Conservation (phyloP, 208 protist genomes). For the Porcisia hertigi region DNA sequence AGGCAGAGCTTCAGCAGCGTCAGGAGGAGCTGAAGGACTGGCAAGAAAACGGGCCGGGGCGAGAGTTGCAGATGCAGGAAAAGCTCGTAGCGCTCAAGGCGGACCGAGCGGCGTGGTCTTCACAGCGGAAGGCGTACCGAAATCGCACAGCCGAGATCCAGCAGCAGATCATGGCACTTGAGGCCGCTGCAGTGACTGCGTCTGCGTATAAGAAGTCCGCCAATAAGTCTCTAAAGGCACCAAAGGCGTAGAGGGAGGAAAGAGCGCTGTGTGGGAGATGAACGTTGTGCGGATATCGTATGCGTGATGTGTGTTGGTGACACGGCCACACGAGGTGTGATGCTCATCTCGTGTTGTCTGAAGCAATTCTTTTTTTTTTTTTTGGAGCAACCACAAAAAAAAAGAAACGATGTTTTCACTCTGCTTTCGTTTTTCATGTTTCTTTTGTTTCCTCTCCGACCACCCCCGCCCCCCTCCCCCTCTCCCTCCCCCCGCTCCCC, state of each 20-base stretch:
- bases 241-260: neutral
- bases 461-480: neutral
- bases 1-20: slow-evolving; percentile 49
- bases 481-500: too few relatives aligned
- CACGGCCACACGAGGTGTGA: too few relatives aligned
- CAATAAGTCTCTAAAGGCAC: slow-evolving; percentile 32
- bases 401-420: too few relatives aligned
- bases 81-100: slow-evolving; percentile 47
- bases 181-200: slow-evolving; percentile 27
- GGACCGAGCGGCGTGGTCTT: slow-evolving; percentile 58
- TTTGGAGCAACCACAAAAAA: too few relatives aligned
- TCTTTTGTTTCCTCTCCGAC: neutral
- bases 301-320: neutral
- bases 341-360: too few relatives aligned
- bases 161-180: slow-evolving; percentile 41
- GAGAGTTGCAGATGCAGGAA: slow-evolving; percentile 53
- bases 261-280: neutral
- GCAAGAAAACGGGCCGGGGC: slow-evolving; percentile 50
- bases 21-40: slow-evolving; percentile 59
- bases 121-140: slow-evolving; percentile 68
- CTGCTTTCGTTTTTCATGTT: too few relatives aligned
- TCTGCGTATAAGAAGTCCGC: neutral
- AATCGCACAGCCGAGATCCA: slow-evolving; percentile 44
- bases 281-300: neutral
- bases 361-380: too few relatives aligned